Conservation (phyloP, 176 grass and related monocot species). For the Triticum dicoccoides region DNA sequence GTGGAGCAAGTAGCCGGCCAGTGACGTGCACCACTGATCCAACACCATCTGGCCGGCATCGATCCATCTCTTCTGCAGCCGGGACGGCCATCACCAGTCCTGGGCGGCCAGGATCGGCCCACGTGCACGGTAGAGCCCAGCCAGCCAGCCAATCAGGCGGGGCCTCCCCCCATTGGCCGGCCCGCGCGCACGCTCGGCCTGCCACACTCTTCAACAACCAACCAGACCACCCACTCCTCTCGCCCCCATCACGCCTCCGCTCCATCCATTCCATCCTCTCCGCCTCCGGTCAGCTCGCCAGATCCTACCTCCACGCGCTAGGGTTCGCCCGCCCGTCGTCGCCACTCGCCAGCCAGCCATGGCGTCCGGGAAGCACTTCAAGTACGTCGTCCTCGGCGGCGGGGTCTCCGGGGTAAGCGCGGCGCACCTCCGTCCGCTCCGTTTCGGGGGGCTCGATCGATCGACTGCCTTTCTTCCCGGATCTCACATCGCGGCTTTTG, state of each 20-base stretch:
- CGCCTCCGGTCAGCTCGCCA: neutral
- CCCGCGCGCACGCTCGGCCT: neutral
- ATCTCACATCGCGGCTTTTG: conserved; percentile 7
- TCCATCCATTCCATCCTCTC: neutral
- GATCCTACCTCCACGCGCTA: neutral
- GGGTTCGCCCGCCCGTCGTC: neutral
- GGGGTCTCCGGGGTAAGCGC: conserved; percentile 66
- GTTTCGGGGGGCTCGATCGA: neutral
- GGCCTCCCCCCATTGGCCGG: neutral
- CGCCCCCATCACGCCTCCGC: neutral
- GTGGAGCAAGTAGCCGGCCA: too few relatives aligned
- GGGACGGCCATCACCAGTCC: neutral
- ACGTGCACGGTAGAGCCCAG: neutral
- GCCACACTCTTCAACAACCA: neutral
- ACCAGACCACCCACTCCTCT: neutral
- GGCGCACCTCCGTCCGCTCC: neutral
- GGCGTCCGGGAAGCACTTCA: conserved; percentile 81
- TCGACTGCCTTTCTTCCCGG: neutral
- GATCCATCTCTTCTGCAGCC: too few relatives aligned
- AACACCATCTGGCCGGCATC: too few relatives aligned
- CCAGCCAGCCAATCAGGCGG: too few relatives aligned
- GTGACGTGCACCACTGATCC: too few relatives aligned
- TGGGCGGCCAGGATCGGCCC: neutral
- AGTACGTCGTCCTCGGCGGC: conserved; percentile 91
- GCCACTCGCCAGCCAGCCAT: neutral